Percentiles rank a stretch among this genome's conserved stretches.
phyloP scores from a whole-genome alignment of 2,329 filamentous ascomycete species.

The Ascochyta koolunga region DNA sequence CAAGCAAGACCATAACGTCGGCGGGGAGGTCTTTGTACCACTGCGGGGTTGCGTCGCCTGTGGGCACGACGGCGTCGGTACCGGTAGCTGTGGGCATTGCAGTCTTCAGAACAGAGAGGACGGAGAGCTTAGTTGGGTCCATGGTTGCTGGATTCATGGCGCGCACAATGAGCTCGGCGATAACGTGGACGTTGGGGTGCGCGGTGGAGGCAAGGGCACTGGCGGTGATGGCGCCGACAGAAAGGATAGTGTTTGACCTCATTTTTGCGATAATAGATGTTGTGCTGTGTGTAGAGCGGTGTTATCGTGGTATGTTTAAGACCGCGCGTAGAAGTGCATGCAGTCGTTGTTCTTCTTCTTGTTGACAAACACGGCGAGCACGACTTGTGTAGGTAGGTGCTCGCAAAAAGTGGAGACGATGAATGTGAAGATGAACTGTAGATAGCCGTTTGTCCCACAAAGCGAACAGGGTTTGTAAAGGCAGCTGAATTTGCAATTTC shows the following conservation, averaged over 20 bases:
- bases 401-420: neutral
- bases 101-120: slow-evolving; percentile 16
- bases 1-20: slow-evolving; percentile 13
- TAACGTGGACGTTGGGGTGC: neutral
- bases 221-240: neutral
- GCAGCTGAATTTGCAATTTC: neutral
- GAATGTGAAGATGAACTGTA: slow-evolving; percentile 4
- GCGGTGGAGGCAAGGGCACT: neutral
- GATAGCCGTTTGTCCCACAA: neutral
- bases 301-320: neutral
- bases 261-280: slow-evolving; percentile 2
- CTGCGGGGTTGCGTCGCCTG: slow-evolving; percentile 6
- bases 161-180: slow-evolving; percentile 6
- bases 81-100: slow-evolving; percentile 9
- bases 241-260: slow-evolving; percentile 4
- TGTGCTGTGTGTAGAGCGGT: neutral
- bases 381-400: neutral
- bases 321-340: neutral
- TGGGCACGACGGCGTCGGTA: slow-evolving; percentile 1
- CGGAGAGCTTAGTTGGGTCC: slow-evolving; percentile 13
- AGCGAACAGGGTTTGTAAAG: neutral
- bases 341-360: neutral
- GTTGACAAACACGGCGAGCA: slow-evolving; percentile 5
- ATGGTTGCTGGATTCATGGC: slow-evolving; percentile 11
- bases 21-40: slow-evolving; percentile 16